phyloP scores from a whole-genome alignment of 345 rosid genomes.

The Ceriops tagal region DNA sequence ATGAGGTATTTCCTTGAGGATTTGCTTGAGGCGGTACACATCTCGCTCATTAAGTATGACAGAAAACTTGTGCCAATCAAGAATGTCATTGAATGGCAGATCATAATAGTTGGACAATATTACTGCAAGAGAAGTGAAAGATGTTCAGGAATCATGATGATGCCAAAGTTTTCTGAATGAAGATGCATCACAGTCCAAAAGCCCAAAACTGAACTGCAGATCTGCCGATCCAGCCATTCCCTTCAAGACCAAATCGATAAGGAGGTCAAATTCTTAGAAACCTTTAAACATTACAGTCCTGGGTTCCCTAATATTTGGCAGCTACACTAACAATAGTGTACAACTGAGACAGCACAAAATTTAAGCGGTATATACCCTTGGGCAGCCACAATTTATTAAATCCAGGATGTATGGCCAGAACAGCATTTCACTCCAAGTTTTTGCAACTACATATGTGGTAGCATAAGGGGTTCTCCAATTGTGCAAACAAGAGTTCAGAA shows the following conservation, averaged over 20 bases:
- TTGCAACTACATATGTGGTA: no score
- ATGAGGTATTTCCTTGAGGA: constrained; percentile 7
- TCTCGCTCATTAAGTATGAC: constrained; percentile 16
- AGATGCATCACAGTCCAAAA: neutral
- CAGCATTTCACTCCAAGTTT: no score
- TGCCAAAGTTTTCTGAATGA: neutral
- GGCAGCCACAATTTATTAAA: no score
- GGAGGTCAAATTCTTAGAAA: neutral
- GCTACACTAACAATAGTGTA: neutral
- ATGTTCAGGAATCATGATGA: neutral
- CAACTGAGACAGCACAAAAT: no score
- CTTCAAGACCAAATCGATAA: neutral
- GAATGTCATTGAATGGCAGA: constrained; percentile 22
- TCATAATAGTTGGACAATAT: constrained; percentile 17
- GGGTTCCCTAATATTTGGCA: neutral
- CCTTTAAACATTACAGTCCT: neutral
- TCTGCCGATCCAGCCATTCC: neutral
- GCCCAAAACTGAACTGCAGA: neutral
- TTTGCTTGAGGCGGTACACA: constrained; percentile 7
- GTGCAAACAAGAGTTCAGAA: no score
- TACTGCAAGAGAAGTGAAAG: constrained; percentile 10
- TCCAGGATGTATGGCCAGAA: neutral
- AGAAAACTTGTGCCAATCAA: constrained; percentile 17
- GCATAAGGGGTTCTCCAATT: neutral
- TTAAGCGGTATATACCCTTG: no score